These are phyloP conservation scores for Curvularia sp. DNA, from an alignment of 2,329 filamentous ascomycete genomes.

Conservation along the genomic window DNA sequence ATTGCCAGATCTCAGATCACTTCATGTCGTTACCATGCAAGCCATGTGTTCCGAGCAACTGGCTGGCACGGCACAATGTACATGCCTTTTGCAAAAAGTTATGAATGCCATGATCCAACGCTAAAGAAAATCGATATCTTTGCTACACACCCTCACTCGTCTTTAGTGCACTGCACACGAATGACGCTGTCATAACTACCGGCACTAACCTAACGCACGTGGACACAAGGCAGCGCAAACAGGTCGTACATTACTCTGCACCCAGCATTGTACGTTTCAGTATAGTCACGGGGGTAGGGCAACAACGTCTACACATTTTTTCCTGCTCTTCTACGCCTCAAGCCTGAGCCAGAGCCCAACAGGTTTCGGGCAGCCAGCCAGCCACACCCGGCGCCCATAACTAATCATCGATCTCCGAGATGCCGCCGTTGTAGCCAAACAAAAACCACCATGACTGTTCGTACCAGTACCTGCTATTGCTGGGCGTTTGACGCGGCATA, in stretches of 20 bases:
- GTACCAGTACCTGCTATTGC: background rate
- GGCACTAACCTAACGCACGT: background rate
- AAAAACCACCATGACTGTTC: background rate
- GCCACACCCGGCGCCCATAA: background rate
- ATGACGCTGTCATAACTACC: slow-evolving; percentile 6
- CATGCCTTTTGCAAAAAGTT: background rate
- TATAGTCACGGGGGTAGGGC: background rate
- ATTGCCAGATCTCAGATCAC: slow-evolving; percentile 6
- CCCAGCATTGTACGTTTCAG: background rate
- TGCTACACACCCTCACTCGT: background rate
- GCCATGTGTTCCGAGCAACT: background rate
- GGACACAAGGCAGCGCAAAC: background rate
- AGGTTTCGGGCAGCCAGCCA: background rate
- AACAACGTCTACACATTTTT: background rate
- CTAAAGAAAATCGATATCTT: background rate
- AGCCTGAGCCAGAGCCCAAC: background rate
- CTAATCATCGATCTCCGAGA: background rate
- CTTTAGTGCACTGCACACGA: background rate
- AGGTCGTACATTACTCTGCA: background rate
- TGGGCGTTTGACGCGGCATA: background rate
- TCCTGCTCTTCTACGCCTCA: background rate
- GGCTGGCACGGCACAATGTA: background rate
- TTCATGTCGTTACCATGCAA: background rate
- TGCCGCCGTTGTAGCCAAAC: background rate
- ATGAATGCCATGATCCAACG: background rate